phyloP scores from a whole-genome alignment of 192 early-diverging fungal species.

The Backusella westeae region DNA sequence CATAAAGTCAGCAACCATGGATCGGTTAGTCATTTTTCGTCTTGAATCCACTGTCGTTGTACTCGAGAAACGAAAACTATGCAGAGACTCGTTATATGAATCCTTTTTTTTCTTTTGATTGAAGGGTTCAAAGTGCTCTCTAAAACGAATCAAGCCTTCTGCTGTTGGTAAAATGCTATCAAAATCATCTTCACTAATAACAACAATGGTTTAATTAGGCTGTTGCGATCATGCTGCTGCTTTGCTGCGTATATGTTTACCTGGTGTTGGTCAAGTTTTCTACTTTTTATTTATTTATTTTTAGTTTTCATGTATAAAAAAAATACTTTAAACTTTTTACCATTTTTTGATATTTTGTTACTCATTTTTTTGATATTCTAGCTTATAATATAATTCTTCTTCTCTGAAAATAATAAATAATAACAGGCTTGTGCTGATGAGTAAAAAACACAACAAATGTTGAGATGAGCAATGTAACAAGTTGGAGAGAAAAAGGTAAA shows the following conservation, averaged over 20 bases:
- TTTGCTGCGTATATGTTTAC: not conserved
- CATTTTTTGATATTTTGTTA: not conserved
- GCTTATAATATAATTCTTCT: not conserved
- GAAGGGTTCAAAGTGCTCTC: not conserved
- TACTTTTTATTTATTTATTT: not conserved
- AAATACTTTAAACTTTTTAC: not conserved
- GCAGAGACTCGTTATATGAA: constrained; percentile 7
- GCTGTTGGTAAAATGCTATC: constrained; percentile 11
- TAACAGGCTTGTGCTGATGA: not conserved
- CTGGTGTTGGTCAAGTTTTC: not conserved
- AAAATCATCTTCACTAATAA: not conserved
- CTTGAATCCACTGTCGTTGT: not conserved
- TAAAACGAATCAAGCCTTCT: constrained; percentile 8
- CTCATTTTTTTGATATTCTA: constrained; percentile 1
- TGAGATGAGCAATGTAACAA: not conserved
- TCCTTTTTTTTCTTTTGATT: constrained; percentile 8
- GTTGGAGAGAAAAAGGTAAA: constrained; percentile 1
- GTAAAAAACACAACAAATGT: not conserved
- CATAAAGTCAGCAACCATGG: not conserved
- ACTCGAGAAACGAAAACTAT: constrained; percentile 14
- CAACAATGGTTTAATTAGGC: not conserved
- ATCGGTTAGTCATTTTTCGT: not conserved
- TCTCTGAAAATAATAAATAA: not conserved
- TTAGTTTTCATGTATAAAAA: not conserved
- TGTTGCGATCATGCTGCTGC: not conserved